Base-by-base conservation (phyloP, 148 eudicot genomes). In the Rhododendron ferrugineum region DNA sequence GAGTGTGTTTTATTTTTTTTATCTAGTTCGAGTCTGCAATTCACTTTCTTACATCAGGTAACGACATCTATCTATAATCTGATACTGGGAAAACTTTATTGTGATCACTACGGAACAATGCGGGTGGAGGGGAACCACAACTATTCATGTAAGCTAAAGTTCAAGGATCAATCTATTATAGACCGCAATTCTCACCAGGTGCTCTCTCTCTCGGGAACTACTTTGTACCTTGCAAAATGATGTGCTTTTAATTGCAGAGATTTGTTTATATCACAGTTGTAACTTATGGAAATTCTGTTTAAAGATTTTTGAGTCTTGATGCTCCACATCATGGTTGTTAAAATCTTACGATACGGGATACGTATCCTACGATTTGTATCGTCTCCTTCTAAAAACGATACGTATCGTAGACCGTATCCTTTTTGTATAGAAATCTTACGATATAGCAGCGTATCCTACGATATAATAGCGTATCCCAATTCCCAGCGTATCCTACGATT, bases 121-220 rank as follows among this genome's bases (percentile, higher is more conserved):
- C 94, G 94, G 86, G 92, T 94, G 76, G 92, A 94, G 79, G 98
- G 98, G 58, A 94, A 91, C 85, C 84, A 88, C 47, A 88, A 88
- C 28, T 94, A 92, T 78, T 91, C 92, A 0, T 94, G 97, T 87
- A 93, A 93, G 87, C 87, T 95, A 85, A 95, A 95, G 85, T 95
- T 95, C 80, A 95, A 95, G 92, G 98, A 95, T 90, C 98, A 93
- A 87, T 95, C 98, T 68, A 92, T 95, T 62, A 95, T 95, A 72
- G 98, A 94, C 79, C 88, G 98, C 74, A 95, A 95, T 88, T 97
- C 98, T 83, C 98, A 93, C 52, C 98, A 95, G 98, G 98, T 95
- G 79, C 26, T 18, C 32, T 22, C 52, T 37, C 44, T 90, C 26
- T 66, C 75, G 0, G 40, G 40, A 37, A 37, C 58, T 52, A 11